phyloP scores from a whole-genome alignment of 768 basidiomycete genomes.

The Calocera cornea region DNA sequence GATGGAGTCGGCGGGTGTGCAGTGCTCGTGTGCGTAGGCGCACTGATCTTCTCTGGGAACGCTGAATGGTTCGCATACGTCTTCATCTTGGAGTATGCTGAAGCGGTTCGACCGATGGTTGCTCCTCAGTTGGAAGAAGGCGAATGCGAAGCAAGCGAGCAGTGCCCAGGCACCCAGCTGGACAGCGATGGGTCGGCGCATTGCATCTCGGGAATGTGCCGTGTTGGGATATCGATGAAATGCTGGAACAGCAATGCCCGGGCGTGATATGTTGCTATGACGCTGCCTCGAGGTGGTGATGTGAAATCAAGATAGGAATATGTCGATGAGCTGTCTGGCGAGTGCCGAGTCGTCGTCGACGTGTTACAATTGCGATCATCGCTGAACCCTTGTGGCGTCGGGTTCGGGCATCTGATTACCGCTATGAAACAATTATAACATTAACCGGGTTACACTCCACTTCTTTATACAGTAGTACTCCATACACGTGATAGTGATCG shows the following conservation, averaged over 20 bases:
- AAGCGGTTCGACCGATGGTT: background rate
- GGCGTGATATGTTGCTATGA: background rate
- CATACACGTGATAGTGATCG: too few relatives aligned
- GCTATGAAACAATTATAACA: too few relatives aligned
- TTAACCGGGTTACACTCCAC: too few relatives aligned
- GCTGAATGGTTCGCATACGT: slow-evolving; percentile 44
- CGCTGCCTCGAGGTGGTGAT: background rate
- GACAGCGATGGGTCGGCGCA: background rate
- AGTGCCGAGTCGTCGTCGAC: too few relatives aligned
- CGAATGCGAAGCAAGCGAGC: background rate
- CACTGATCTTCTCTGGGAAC: slow-evolving; percentile 48
- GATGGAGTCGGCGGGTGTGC: slow-evolving; percentile 47
- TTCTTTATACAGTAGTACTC: too few relatives aligned
- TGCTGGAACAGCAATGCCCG: too few relatives aligned
- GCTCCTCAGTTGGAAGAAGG: background rate
- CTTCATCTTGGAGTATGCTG: background rate
- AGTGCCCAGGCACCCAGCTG: background rate
- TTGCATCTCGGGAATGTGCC: slow-evolving; percentile 2
- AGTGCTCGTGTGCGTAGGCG: slow-evolving; percentile 42
- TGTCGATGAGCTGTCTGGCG: too few relatives aligned
- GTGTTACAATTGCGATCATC: too few relatives aligned
- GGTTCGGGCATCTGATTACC: too few relatives aligned
- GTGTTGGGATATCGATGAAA: background rate
- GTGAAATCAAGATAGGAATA: too few relatives aligned
- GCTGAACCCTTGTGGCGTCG: too few relatives aligned